Conservation (phyloP, 345 rosid genomes). For the Balakata baccata region DNA sequence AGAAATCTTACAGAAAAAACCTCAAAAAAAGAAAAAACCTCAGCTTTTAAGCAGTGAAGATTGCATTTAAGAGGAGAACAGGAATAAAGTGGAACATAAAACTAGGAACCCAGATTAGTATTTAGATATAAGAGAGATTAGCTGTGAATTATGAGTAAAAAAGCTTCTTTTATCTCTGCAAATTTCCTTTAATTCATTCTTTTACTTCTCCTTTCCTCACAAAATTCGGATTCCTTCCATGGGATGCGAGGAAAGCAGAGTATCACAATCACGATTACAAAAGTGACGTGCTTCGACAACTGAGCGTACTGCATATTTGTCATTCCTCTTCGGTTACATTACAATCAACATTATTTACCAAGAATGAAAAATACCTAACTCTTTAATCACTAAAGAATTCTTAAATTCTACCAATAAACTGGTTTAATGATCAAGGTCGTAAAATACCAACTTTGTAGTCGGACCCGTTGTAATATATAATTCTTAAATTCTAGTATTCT, state of each 20-base stretch:
- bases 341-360: too few relatives aligned
- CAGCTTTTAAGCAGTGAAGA: slow-evolving; percentile 1
- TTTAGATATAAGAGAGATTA: slow-evolving; percentile 7
- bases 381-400: too few relatives aligned
- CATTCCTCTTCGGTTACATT: background rate
- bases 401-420: too few relatives aligned
- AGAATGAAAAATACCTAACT: too few relatives aligned
- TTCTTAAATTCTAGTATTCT: too few relatives aligned
- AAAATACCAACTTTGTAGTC: too few relatives aligned
- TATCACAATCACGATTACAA: slow-evolving; percentile 5
- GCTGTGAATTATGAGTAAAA: slow-evolving; percentile 24
- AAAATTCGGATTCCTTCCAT: slow-evolving; percentile 52
- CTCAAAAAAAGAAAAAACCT: too few relatives aligned
- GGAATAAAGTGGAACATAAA: slow-evolving; percentile 31
- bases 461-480: too few relatives aligned
- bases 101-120: slow-evolving; percentile 17
- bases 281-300: background rate
- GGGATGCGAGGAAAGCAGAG: slow-evolving; percentile 43
- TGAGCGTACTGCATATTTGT: background rate
- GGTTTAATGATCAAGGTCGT: too few relatives aligned
- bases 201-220: slow-evolving; percentile 6
- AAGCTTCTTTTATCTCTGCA: slow-evolving; percentile 23
- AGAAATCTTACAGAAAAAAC: slow-evolving; percentile 12
- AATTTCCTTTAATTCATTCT: slow-evolving; percentile 30
- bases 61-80: slow-evolving; percentile 23